A percentile compares a stretch with the other conserved stretches of the same genome.
Conservation (phyloP, 2,329 filamentous ascomycete genomes). For the Moelleriella libera region DNA sequence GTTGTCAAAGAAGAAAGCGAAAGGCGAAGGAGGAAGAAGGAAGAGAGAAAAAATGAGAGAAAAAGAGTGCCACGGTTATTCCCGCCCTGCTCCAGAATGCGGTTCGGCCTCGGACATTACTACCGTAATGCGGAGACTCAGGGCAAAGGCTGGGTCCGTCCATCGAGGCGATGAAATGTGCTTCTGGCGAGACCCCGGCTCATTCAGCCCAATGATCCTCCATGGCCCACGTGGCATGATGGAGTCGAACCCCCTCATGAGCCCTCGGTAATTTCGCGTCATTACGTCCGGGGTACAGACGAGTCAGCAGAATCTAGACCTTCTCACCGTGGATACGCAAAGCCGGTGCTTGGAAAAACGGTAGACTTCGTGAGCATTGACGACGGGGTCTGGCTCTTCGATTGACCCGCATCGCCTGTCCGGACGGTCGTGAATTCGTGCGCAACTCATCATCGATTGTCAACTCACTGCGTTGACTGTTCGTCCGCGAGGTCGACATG, state of each 20-base stretch:
- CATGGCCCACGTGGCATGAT: background rate
- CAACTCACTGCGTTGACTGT: background rate
- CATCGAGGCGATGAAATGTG: background rate
- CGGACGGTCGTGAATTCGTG: background rate
- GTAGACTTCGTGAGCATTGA: no score
- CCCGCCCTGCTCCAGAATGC: no score
- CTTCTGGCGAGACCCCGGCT: background rate
- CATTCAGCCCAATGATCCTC: background rate
- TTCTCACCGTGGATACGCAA: background rate
- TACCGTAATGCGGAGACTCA: no score
- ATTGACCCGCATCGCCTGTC: background rate
- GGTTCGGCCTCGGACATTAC: no score
- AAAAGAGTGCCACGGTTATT: no score
- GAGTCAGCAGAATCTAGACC: background rate
- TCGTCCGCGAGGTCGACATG: no score
- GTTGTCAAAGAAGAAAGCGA: no score
- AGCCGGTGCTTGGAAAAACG: no score
- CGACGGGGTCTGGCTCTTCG: background rate
- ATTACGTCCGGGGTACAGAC: background rate
- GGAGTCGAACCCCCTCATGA: background rate
- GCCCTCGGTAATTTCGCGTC: background rate
- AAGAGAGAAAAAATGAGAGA: no score
- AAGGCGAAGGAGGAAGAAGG: no score
- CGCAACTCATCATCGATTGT: background rate
- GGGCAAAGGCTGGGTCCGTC: no score